Base-by-base conservation (phyloP, 768 basidiomycete genomes). In the Boletus coccyginus region DNA sequence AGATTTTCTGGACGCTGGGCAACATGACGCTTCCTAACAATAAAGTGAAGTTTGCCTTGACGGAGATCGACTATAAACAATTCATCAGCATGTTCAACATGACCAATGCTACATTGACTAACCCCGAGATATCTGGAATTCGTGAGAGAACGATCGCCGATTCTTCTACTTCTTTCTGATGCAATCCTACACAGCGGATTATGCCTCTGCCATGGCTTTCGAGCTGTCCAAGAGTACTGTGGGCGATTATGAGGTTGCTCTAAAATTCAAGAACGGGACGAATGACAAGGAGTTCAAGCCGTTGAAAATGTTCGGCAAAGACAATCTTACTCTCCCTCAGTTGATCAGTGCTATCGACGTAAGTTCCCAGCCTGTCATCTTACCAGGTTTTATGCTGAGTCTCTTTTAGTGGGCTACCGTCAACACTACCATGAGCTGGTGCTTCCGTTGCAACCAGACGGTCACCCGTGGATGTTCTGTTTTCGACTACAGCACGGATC, bases 21-120 rank as follows among this genome's bases (percentile, higher is more conserved):
- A 85, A 84, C 65, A 87, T 95, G 74, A 82, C 87, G 16, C 83
- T 83, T 74, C 79, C 85, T 58, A 80, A 77, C 59, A 87, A 90
- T 73, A 86, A 86, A 33, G 81, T 94, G 53, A 87, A 90, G 68
- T 77, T 94, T 69, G 79, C 86, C 65, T 72, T 92, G 62, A 79
- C 88, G 58, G 83, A 87, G 73, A 83, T 87, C 8, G 88, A 90
- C 58, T 94, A 94, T 77, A 92, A 94, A 73, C 86, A 92, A 12
- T 91, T 94, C 78, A 86, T 94, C 66, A 90, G 89, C 35, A 74
- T 94, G 68, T 88, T 95, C 79, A 83, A 84, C 60, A 83, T 88
- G 68, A 86, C 88, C 17, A 88, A 88, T 50, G 76, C 86, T 55
- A 70, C 77, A 39, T 70, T 80, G 52, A 75, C 80, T 16, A 76